A percentile compares a stretch with the other conserved stretches of the same genome.
These are phyloP conservation scores for Saraca asoca DNA, from an alignment of 331 rosid species.

Conservation along the genomic window DNA sequence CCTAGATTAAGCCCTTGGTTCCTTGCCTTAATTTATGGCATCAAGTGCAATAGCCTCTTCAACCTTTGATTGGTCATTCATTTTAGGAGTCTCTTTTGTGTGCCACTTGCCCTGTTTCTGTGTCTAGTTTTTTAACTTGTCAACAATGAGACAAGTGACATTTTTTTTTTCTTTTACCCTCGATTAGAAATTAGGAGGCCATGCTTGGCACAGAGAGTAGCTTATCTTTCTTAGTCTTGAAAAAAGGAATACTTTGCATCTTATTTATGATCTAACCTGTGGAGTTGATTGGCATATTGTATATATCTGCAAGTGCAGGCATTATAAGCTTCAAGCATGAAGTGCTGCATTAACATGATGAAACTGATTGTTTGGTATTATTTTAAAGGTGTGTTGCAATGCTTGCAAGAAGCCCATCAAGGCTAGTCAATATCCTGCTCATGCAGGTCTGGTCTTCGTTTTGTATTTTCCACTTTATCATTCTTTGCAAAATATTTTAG, in stretches of 20 bases:
- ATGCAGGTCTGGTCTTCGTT: constrained; percentile 66
- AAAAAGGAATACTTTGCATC: constrained; percentile 23
- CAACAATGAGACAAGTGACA: neutral
- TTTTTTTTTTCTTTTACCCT: too few relatives aligned
- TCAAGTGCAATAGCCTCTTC: constrained; percentile 6
- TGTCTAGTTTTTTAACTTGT: constrained; percentile 14
- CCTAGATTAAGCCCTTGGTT: constrained; percentile 4
- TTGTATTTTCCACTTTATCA: constrained; percentile 13
- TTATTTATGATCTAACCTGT: constrained; percentile 7
- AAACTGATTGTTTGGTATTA: constrained; percentile 46
- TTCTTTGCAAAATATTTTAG: too few relatives aligned
- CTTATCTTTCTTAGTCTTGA: constrained; percentile 22
- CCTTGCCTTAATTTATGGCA: constrained; percentile 18
- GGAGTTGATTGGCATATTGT: constrained; percentile 24
- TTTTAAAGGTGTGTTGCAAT: constrained; percentile 84
- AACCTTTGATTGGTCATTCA: constrained; percentile 17
- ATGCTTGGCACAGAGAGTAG: constrained; percentile 4
- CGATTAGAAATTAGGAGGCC: neutral
- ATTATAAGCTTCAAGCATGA: constrained; percentile 30
- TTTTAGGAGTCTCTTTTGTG: constrained; percentile 24
- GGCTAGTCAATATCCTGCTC: constrained; percentile 81
- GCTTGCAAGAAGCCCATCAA: constrained; percentile 88
- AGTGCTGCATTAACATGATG: constrained; percentile 22
- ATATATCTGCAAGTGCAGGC: constrained; percentile 23
- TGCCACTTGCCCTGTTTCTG: constrained; percentile 23